These are phyloP conservation scores for Triticum dicoccoides DNA, from an alignment of 176 grass and related monocot species.

Conservation along the genomic window DNA sequence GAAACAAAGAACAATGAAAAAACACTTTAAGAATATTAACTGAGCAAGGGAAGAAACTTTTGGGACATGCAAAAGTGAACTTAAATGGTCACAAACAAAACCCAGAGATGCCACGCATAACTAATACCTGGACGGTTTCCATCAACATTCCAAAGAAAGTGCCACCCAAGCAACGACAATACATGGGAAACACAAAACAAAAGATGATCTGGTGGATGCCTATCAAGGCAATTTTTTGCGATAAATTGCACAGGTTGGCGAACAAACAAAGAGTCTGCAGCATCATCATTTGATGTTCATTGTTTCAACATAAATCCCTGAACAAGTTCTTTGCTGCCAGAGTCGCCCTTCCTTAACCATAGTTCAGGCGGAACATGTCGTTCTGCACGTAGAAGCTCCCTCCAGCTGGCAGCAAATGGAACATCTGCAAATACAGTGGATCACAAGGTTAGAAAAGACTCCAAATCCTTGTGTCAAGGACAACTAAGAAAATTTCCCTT, in stretches of 20 bases:
- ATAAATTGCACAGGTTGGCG: constrained; percentile 12
- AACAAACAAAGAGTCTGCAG: constrained; percentile 15
- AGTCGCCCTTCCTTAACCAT: constrained; percentile 36
- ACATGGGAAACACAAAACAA: constrained; percentile 8
- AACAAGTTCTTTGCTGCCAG: neutral
- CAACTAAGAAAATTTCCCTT: neutral
- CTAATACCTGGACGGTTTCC: constrained; percentile 10
- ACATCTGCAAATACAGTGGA: constrained; percentile 36
- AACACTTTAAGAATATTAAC: too few species aligned
- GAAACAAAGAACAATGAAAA: too few species aligned
- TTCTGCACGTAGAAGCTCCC: constrained; percentile 59
- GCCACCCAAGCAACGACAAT: neutral
- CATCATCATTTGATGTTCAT: constrained; percentile 5
- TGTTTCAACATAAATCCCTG: constrained; percentile 12
- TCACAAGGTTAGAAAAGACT: neutral
- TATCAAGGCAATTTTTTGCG: constrained; percentile 32
- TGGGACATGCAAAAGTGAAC: neutral
- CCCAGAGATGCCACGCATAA: neutral
- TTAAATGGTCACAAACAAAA: neutral
- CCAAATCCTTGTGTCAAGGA: neutral
- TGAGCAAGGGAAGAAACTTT: neutral
- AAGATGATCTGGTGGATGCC: constrained; percentile 18
- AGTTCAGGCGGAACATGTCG: constrained; percentile 72
- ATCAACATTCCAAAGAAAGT: constrained; percentile 30
- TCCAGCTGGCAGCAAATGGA: constrained; percentile 55